Evolutionary conservation across 495 filamentous ascomycete species (phyloP).

Genomic region (Margaritispora aquatica): DNA sequence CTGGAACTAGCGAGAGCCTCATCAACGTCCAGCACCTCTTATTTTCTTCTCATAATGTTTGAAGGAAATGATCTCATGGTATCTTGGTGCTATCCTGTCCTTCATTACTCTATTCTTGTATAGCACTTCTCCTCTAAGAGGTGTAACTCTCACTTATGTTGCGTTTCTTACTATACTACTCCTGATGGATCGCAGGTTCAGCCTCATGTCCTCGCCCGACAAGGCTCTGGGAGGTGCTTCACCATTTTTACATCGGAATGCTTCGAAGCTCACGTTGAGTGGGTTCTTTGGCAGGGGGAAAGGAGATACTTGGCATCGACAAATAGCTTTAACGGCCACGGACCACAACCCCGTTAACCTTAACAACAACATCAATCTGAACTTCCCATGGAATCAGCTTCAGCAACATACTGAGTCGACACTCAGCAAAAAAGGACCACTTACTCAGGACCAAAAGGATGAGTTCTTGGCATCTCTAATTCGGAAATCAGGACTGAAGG

Average conservation of each 20-base stretch:
- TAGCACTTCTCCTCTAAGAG: not conserved
- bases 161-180: not conserved
- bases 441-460: not conserved
- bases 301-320: slow-evolving; percentile 6
- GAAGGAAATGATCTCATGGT: not conserved
- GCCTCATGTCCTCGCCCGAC: not conserved
- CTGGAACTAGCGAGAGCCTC: not conserved
- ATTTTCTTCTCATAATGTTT: not conserved
- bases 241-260: not conserved
- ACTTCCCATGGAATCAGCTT: slow-evolving; percentile 3
- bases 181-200: not conserved
- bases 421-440: slow-evolving; percentile 3
- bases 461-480: not conserved
- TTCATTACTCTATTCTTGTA: not conserved
- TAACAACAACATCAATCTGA: not conserved
- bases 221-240: not conserved
- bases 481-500: not conserved
- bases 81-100: not conserved
- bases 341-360: not conserved
- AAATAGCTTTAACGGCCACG: not conserved
- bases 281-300: slow-evolving; percentile 1
- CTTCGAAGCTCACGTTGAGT: not conserved
- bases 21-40: not conserved
- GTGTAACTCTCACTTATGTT: not conserved
- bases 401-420: slow-evolving; percentile 2